Evolutionary conservation across 331 rosid genomes (phyloP).

Genomic region (Cydonia oblonga): DNA sequence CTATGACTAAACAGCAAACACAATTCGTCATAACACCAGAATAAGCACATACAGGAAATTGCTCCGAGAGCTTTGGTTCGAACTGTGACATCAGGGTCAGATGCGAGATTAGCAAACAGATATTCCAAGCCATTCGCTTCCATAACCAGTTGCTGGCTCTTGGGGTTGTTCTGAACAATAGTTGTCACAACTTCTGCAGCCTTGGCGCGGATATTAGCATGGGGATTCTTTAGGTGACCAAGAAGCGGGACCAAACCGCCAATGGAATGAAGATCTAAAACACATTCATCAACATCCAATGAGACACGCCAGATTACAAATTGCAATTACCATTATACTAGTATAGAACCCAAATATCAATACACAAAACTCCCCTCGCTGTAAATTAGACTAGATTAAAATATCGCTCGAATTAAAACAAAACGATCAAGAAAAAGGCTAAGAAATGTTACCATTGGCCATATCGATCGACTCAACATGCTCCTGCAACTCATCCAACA

Average conservation of each 20-base stretch:
- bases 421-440: neutral
- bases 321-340: neutral
- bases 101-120: constrained; percentile 53
- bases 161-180: constrained; percentile 81
- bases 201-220: constrained; percentile 82
- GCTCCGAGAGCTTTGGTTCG: constrained; percentile 83
- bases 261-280: constrained; percentile 70
- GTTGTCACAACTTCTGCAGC: constrained; percentile 92
- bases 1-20: neutral
- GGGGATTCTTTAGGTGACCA: constrained; percentile 63
- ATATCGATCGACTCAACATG: constrained; percentile 82
- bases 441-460: constrained; percentile 41
- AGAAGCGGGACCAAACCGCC: constrained; percentile 87
- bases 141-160: constrained; percentile 84
- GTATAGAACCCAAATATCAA: neutral
- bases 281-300: constrained; percentile 5
- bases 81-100: constrained; percentile 66
- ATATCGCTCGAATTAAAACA: neutral
- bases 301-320: neutral
- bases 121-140: constrained; percentile 84
- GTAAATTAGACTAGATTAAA: neutral
- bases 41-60: constrained; percentile 58
- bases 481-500: constrained; percentile 95
- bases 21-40: neutral
- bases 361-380: neutral